A percentile compares a stretch with the other conserved stretches of the same genome.
These are phyloP conservation scores for Aspergillus ruber DNA, from an alignment of 2,329 filamentous ascomycete species.

Conservation along the genomic window DNA sequence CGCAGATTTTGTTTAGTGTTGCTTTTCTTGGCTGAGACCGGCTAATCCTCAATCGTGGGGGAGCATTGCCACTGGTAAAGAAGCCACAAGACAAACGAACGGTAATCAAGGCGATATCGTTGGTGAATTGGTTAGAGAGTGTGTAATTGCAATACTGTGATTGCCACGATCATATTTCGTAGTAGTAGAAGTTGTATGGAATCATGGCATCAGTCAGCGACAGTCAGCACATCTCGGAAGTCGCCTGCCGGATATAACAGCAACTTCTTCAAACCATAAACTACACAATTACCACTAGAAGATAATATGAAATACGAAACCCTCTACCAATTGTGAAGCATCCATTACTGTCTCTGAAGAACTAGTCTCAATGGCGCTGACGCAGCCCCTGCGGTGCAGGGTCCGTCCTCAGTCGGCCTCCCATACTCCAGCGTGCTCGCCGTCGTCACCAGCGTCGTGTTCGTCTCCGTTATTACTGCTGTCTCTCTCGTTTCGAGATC, in stretches of 20 bases:
- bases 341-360: neutral
- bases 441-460: constrained; percentile 55
- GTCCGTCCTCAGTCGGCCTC: constrained; percentile 20
- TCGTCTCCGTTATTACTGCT: constrained; percentile 7
- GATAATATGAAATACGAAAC: neutral
- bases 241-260: neutral
- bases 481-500: neutral
- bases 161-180: too few relatives aligned
- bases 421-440: neutral
- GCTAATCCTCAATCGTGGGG: too few relatives aligned
- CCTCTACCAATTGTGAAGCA: neutral
- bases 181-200: neutral
- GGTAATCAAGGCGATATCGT: too few relatives aligned
- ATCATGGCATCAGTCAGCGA: neutral
- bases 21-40: too few relatives aligned
- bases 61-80: too few relatives aligned
- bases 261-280: neutral
- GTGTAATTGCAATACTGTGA: neutral
- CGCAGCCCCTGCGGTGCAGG: constrained; percentile 35
- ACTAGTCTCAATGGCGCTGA: constrained; percentile 25
- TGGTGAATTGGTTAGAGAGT: neutral
- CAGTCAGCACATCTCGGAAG: constrained; percentile 1
- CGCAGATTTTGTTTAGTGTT: too few relatives aligned
- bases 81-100: too few relatives aligned
- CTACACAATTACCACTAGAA: too few relatives aligned